Evolutionary conservation across 805 yeast genomes (phyloP).

Genomic region (Candida incommunis): DNA sequence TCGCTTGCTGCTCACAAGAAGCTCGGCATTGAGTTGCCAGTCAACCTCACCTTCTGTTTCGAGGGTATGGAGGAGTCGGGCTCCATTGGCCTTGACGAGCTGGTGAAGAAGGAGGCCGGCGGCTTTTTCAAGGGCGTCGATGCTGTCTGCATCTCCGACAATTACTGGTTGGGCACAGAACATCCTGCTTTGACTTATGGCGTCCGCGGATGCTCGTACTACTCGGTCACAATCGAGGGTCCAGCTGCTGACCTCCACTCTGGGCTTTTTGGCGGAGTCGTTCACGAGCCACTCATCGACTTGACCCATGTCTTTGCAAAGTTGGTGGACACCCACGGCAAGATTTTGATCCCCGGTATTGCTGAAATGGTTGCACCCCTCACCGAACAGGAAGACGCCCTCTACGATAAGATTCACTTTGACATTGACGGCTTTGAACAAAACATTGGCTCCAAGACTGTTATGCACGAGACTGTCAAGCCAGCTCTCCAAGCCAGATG

Average conservation of each 20-base stretch:
- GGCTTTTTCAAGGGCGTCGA: constrained; percentile 77
- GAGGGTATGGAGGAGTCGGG: constrained; percentile 99
- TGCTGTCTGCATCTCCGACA: constrained; percentile 91
- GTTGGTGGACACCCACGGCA: constrained; percentile 71
- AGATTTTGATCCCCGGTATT: constrained; percentile 76
- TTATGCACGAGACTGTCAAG: constrained; percentile 62
- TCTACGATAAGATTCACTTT: constrained; percentile 80
- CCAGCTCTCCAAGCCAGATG: constrained; percentile 94
- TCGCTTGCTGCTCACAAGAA: constrained; percentile 80
- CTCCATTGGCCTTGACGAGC: constrained; percentile 74
- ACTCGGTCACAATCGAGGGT: constrained; percentile 68
- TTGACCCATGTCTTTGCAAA: constrained; percentile 61
- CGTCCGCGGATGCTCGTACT: constrained; percentile 90
- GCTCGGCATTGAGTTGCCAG: constrained; percentile 79
- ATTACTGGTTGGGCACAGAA: constrained; percentile 96
- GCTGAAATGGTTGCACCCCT: constrained; percentile 91
- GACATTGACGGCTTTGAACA: constrained; percentile 70
- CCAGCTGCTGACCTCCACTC: constrained; percentile 97
- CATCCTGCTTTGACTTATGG: constrained; percentile 98
- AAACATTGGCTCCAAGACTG: constrained; percentile 80
- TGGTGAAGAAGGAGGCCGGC: constrained; percentile 67
- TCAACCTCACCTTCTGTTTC: constrained; percentile 80
- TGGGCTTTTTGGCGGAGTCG: constrained; percentile 94
- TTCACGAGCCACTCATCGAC: constrained; percentile 96
- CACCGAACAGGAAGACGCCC: constrained; percentile 59